Percentiles rank a stretch among this genome's conserved stretches.
These are phyloP conservation scores for Rhizophagus sp. DNA, from an alignment of 192 early-diverging fungal genomes.

Conservation along the genomic window DNA sequence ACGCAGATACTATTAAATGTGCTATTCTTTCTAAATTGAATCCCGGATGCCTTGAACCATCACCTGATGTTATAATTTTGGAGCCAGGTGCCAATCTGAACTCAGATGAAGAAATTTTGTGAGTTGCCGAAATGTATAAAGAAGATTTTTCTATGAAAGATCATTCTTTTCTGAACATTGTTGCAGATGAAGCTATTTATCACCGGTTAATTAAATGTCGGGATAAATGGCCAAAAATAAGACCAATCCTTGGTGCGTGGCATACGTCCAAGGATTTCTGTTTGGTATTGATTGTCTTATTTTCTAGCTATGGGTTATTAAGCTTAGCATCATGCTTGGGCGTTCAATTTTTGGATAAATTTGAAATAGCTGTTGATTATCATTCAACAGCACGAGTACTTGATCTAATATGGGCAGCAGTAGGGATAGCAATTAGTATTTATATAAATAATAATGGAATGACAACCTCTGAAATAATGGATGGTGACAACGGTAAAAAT, in stretches of 20 bases:
- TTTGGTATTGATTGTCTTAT: neutral
- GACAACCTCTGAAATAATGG: neutral
- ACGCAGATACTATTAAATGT: neutral
- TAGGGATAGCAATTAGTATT: slow-evolving; percentile 1
- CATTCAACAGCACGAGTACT: neutral
- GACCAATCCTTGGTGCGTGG: too few relatives aligned
- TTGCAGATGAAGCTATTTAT: neutral
- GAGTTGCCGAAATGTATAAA: neutral
- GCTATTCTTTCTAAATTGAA: neutral
- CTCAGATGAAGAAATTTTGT: slow-evolving; percentile 3
- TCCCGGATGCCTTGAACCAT: neutral
- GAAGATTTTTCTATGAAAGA: neutral
- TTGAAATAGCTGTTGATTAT: slow-evolving; percentile 17
- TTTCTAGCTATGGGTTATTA: neutral
- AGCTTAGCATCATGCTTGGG: neutral
- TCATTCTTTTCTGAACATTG: neutral
- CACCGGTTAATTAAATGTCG: neutral
- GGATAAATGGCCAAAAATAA: too few relatives aligned
- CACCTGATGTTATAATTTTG: slow-evolving; percentile 9
- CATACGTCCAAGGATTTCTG: too few relatives aligned
- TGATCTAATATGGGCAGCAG: neutral
- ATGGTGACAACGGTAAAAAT: neutral
- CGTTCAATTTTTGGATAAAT: slow-evolving; percentile 20
- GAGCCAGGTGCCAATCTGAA: neutral
- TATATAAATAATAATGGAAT: neutral